A percentile compares a stretch with the other conserved stretches of the same genome.
phyloP scores from a whole-genome alignment of 2,329 filamentous ascomycete species.

The Rutstroemia sydowiana region DNA sequence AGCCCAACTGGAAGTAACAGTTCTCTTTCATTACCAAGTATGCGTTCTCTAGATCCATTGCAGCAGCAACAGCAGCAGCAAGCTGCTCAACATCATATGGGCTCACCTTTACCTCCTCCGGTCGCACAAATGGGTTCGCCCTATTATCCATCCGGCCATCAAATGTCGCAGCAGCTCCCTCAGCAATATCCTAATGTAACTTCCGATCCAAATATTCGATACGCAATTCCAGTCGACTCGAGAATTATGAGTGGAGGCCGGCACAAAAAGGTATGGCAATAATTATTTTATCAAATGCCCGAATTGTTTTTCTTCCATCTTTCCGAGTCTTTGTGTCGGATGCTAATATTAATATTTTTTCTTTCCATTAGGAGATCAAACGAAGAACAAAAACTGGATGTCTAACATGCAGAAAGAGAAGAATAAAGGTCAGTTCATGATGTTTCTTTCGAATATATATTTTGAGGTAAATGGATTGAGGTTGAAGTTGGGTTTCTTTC shows the following conservation, averaged over 20 bases:
- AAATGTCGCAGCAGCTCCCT: constrained; percentile 34
- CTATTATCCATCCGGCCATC: constrained; percentile 40
- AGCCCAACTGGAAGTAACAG: constrained; percentile 37
- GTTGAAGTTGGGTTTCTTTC: constrained; percentile 25
- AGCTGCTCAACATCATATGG: constrained; percentile 35
- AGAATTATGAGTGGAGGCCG: constrained; percentile 53
- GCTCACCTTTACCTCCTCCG: constrained; percentile 45
- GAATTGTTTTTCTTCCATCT: not conserved
- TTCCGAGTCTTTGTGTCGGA: constrained; percentile 10
- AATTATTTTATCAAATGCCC: too few relatives aligned
- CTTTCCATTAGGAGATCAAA: constrained; percentile 55
- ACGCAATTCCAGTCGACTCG: constrained; percentile 46
- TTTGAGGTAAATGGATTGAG: constrained; percentile 15
- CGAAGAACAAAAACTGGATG: constrained; percentile 69
- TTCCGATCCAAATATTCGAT: constrained; percentile 44
- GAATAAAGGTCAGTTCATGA: constrained; percentile 59
- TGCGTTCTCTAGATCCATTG: constrained; percentile 40
- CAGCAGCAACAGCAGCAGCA: constrained; percentile 26
- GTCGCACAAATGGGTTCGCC: constrained; percentile 40
- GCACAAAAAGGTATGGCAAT: constrained; percentile 49
- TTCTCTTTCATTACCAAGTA: constrained; percentile 42
- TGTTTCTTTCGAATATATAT: constrained; percentile 15
- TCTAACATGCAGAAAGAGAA: constrained; percentile 54
- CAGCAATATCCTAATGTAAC: constrained; percentile 41
- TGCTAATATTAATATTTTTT: constrained; percentile 20